Evolutionary conservation across 1,284 basidiomycete genomes (phyloP).

Genomic region (Marasmius fiardii): DNA sequence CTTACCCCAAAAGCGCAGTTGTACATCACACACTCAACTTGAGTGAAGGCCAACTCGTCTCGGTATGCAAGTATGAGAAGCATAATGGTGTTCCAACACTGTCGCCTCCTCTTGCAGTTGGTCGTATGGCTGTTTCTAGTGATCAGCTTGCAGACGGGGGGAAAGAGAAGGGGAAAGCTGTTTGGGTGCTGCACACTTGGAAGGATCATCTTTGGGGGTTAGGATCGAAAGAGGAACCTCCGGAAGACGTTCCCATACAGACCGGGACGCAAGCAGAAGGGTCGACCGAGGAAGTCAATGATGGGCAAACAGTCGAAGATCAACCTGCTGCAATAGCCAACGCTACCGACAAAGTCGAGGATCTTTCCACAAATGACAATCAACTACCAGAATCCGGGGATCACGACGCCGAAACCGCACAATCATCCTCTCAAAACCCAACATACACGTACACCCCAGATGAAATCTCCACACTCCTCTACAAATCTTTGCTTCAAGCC

Average conservation of each 20-base stretch:
- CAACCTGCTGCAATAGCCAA: neutral
- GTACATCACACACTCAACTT: conserved; percentile 45
- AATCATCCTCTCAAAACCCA: conserved; percentile 12
- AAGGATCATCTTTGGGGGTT: conserved; percentile 71
- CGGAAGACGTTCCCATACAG: conserved; percentile 33
- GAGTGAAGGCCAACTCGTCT: conserved; percentile 49
- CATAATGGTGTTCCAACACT: conserved; percentile 31
- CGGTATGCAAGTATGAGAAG: conserved; percentile 46
- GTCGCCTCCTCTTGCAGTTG: conserved; percentile 64
- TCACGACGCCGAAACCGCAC: conserved; percentile 10
- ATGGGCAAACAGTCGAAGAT: conserved; percentile 17
- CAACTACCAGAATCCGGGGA: neutral
- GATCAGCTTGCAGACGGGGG: conserved; percentile 36
- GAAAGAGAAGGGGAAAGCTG: conserved; percentile 71
- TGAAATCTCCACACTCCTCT: conserved; percentile 68
- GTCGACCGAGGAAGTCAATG: conserved; percentile 17
- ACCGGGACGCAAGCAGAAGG: conserved; percentile 20
- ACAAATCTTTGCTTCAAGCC: conserved; percentile 69
- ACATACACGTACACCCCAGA: conserved; percentile 27
- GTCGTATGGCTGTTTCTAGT: conserved; percentile 59
- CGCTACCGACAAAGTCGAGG: neutral
- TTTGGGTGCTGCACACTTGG: conserved; percentile 65
- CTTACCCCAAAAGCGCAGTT: conserved; percentile 42
- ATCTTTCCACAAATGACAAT: neutral
- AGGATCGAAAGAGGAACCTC: conserved; percentile 56